Percentiles rank a stretch among this genome's conserved stretches.
Evolutionary conservation across 305 asterid species (phyloP).

Genomic region (Euphrasia arctica): DNA sequence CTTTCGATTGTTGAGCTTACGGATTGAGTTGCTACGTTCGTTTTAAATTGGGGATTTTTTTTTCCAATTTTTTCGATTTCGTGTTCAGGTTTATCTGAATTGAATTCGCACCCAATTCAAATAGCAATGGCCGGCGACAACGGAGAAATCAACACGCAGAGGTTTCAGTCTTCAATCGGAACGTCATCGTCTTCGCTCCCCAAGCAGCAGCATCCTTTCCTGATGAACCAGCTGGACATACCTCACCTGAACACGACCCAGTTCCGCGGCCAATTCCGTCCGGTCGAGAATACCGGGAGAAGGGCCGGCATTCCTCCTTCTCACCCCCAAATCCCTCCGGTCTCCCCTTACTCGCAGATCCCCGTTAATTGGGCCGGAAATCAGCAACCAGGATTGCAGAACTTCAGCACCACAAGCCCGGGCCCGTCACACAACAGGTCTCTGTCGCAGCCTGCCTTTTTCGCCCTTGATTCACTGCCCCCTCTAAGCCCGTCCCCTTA

Average conservation of each 20-base stretch:
- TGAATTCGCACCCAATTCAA: constrained; percentile 23
- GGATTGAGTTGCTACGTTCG: neutral
- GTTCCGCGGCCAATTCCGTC: constrained; percentile 56
- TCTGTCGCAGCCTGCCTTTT: constrained; percentile 72
- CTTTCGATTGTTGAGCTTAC: constrained; percentile 17
- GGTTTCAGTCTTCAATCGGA: constrained; percentile 71
- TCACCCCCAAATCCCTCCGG: constrained; percentile 80
- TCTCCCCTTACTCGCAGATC: constrained; percentile 79
- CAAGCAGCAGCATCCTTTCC: constrained; percentile 25
- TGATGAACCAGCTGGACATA: constrained; percentile 54
- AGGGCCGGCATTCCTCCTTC: constrained; percentile 88
- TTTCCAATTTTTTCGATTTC: constrained; percentile 8
- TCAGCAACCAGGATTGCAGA: constrained; percentile 5
- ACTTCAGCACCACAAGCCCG: constrained; percentile 34
- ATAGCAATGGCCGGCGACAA: constrained; percentile 62
- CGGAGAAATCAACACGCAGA: constrained; percentile 57
- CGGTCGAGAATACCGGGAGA: constrained; percentile 46
- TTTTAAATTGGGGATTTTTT: neutral
- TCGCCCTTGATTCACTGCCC: constrained; percentile 78
- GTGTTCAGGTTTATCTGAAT: constrained; percentile 27
- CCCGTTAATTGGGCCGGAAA: constrained; percentile 40
- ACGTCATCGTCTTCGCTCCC: constrained; percentile 63
- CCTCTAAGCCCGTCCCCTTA: constrained; percentile 88
- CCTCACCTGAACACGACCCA: constrained; percentile 58
- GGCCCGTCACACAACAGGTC: constrained; percentile 74